Evolutionary conservation across 2,329 filamentous ascomycete species (phyloP), one percentile per base, ranked within the genome.

Genomic region (Aspergillus glaucus): DNA sequence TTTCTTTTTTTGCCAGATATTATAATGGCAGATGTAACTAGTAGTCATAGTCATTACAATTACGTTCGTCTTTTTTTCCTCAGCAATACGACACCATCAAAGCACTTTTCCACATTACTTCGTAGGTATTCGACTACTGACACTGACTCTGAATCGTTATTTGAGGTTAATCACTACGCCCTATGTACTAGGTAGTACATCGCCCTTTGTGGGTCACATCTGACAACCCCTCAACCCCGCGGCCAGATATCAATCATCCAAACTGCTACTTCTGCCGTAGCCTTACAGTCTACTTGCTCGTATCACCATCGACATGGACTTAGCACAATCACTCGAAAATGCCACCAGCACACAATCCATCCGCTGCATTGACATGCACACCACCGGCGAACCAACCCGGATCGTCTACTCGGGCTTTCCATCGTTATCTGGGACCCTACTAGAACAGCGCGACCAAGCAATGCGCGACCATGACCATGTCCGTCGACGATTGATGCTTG

Each of bases 321-420:
- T 58, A 41, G 48, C 48, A 9, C 40, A 49, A 9, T 15, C 47
- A 24, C 43, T 60, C 24, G n/a, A 43, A 26, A 32, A 19, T 2
- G 22, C n/a, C 19, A 30, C 40, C 19, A 26, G n/a, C 9, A 52
- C 45, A 41, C 50, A 48, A 36, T 45, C 53, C 10, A 60, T 65
- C 49, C 51, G 54, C 34, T 69, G 64, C 50, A 59, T 73, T 15
- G 70, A 71, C 42, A 72, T 74, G 72, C 75, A 78, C 59, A 77
- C 75, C 2, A 69, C 71, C 15, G 75, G 75, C 14, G 75, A 78
- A 50, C 73, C 75, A 19, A 75, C 75, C 6, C 66, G 75, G 19
- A 77, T 78, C 46, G 54, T 78, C 10, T 66, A 67, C 45, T 50
- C 61, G 7, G 72, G 71, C 1, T 75, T 69, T 48, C 73, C 73